These are phyloP conservation scores for Raddia guianensis DNA, from an alignment of 176 grass and related monocot genomes.

Conservation along the genomic window DNA sequence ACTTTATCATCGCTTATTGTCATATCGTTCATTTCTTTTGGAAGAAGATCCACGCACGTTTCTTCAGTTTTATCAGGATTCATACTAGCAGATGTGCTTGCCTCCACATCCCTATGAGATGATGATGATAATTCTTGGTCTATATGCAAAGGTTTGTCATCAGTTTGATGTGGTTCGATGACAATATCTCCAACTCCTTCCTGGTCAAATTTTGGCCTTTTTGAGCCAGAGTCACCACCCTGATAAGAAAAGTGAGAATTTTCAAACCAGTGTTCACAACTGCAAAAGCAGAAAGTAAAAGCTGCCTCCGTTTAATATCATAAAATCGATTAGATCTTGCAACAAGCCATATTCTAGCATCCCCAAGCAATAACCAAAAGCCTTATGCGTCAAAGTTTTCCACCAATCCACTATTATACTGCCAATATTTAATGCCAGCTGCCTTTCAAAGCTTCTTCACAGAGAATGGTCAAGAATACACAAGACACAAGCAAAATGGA, in stretches of 20 bases:
- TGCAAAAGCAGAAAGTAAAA: background rate
- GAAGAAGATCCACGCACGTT: constrained; percentile 73
- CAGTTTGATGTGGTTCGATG: constrained; percentile 57
- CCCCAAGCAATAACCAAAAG: background rate
- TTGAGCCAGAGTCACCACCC: constrained; percentile 79
- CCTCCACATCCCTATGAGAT: constrained; percentile 61
- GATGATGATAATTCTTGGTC: constrained; percentile 49
- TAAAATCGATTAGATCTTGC: constrained; percentile 3
- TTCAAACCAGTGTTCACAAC: constrained; percentile 13
- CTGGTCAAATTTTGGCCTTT: constrained; percentile 87
- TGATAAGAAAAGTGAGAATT: constrained; percentile 40
- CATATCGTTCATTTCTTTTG: constrained; percentile 89
- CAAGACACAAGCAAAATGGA: background rate
- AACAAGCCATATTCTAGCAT: background rate
- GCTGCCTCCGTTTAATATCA: background rate
- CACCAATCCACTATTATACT: constrained; percentile 5
- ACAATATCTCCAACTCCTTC: constrained; percentile 65
- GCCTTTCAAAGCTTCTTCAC: background rate
- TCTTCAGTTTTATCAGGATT: constrained; percentile 64
- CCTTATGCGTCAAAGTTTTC: background rate
- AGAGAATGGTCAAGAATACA: background rate
- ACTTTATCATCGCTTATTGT: constrained; percentile 85
- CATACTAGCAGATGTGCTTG: constrained; percentile 68
- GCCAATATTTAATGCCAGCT: background rate
- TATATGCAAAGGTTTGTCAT: constrained; percentile 48